Evolutionary conservation across 352 stramenopile genomes (phyloP).

Genomic region (Discostella stelligera): DNA sequence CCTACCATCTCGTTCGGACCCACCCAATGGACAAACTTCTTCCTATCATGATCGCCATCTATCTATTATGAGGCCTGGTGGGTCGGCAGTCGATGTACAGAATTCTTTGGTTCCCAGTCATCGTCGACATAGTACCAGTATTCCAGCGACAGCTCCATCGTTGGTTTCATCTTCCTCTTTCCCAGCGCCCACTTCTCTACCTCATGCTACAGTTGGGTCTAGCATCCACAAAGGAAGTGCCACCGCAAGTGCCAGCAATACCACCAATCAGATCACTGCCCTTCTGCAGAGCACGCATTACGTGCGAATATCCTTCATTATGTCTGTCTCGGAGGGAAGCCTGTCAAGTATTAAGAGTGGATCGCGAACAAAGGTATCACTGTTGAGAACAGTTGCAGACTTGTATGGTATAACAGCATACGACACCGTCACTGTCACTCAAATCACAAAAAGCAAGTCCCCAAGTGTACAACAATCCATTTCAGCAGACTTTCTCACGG

Average conservation of each 20-base stretch:
- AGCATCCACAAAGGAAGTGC: neutral
- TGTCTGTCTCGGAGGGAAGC: slow-evolving; percentile 72
- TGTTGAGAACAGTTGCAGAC: slow-evolving; percentile 75
- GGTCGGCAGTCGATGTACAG: neutral
- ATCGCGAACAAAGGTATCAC: slow-evolving; percentile 73
- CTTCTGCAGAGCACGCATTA: slow-evolving; percentile 57
- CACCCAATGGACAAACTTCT: neutral
- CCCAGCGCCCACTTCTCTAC: neutral
- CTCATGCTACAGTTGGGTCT: neutral
- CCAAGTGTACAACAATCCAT: slow-evolving; percentile 59
- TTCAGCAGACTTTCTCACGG: slow-evolving; percentile 67
- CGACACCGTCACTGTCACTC: slow-evolving; percentile 77
- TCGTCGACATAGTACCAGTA: slow-evolving; percentile 21
- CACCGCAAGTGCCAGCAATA: neutral
- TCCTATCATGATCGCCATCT: slow-evolving; percentile 30
- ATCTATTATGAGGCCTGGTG: slow-evolving; percentile 17
- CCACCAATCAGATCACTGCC: slow-evolving; percentile 16
- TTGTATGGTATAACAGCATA: slow-evolving; percentile 79
- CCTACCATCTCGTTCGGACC: neutral
- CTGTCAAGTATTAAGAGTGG: slow-evolving; percentile 76
- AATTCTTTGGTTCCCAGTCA: slow-evolving; percentile 5
- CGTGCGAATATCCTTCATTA: slow-evolving; percentile 72
- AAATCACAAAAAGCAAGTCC: slow-evolving; percentile 61
- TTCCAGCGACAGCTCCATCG: slow-evolving; percentile 1
- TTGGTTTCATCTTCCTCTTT: slow-evolving; percentile 1